Conservation (phyloP, 768 basidiomycete species). For the Russula foetens region DNA sequence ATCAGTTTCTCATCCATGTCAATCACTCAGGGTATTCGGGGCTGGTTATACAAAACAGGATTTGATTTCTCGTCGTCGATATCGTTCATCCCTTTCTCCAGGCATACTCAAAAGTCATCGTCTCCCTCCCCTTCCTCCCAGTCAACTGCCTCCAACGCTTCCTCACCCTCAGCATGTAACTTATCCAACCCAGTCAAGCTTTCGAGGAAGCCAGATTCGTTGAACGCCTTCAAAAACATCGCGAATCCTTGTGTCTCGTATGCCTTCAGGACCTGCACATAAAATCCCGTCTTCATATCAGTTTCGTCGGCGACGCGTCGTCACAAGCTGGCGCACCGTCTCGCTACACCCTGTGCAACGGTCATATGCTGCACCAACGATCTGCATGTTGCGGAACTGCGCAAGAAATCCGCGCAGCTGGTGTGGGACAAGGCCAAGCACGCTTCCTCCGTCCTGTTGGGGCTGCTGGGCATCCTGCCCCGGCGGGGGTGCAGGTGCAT, state of each 20-base stretch:
- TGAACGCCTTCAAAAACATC: slow-evolving; percentile 75
- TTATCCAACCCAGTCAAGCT: slow-evolving; percentile 46
- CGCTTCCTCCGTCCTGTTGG: slow-evolving; percentile 30
- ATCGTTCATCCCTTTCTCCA: not conserved
- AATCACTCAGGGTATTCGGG: slow-evolving; percentile 53
- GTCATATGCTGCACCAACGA: slow-evolving; percentile 82
- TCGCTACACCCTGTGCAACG: slow-evolving; percentile 89
- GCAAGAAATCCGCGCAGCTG: slow-evolving; percentile 87
- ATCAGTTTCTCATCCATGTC: slow-evolving; percentile 13
- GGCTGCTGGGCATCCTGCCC: slow-evolving; percentile 24
- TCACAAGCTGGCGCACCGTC: slow-evolving; percentile 37
- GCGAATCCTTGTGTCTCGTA: slow-evolving; percentile 77
- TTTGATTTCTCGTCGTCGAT: not conserved
- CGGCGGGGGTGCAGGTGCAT: slow-evolving; percentile 66
- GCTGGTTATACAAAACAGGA: slow-evolving; percentile 20
- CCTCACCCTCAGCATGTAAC: slow-evolving; percentile 46
- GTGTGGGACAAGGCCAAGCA: slow-evolving; percentile 87
- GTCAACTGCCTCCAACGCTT: slow-evolving; percentile 39
- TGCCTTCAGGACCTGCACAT: slow-evolving; percentile 61
- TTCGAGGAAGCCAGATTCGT: slow-evolving; percentile 75
- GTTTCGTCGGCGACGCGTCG: not conserved
- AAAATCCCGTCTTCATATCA: not conserved
- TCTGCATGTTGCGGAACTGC: slow-evolving; percentile 76
- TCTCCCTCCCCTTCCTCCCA: slow-evolving; percentile 38
- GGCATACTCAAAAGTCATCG: slow-evolving; percentile 22